phyloP scores from a whole-genome alignment of 768 basidiomycete genomes.

The Harrya chromipes region DNA sequence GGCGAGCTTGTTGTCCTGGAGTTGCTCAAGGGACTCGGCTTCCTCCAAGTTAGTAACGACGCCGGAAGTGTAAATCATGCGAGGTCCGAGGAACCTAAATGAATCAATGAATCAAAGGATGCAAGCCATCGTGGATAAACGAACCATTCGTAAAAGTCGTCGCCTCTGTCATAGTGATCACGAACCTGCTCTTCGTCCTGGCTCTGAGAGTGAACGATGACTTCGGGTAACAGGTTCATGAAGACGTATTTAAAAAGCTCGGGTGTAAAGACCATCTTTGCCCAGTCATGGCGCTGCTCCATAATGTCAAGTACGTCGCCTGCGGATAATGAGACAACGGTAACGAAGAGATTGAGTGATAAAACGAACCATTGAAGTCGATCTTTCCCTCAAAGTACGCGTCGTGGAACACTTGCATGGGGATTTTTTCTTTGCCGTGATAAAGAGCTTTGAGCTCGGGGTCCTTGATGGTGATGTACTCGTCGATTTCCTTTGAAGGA shows the following conservation, averaged over 20 bases:
- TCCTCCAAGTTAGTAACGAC: constrained; percentile 67
- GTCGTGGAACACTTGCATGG: constrained; percentile 97
- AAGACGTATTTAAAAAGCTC: constrained; percentile 95
- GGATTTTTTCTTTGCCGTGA: constrained; percentile 85
- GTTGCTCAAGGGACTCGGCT: constrained; percentile 83
- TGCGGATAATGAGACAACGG: constrained; percentile 27
- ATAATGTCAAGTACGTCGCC: constrained; percentile 92
- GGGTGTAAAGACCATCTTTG: constrained; percentile 84
- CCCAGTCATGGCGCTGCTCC: constrained; percentile 96
- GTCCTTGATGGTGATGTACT: constrained; percentile 92
- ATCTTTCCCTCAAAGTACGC: constrained; percentile 96
- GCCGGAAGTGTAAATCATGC: constrained; percentile 98
- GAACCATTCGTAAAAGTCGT: constrained; percentile 91
- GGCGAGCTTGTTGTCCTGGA: constrained; percentile 98
- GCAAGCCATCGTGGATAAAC: background rate
- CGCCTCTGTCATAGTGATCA: constrained; percentile 93
- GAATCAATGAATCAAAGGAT: background rate
- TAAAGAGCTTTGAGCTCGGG: constrained; percentile 75
- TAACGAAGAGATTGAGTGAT: background rate
- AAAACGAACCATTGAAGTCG: constrained; percentile 82
- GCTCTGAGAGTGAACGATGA: constrained; percentile 82
- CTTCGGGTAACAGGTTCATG: constrained; percentile 84
- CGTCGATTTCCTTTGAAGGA: constrained; percentile 81
- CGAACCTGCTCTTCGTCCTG: constrained; percentile 97
- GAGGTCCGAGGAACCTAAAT: constrained; percentile 83